These are phyloP conservation scores for Hansenula sp. DNA, from an alignment of 1,139 yeast genomes.

Conservation along the genomic window DNA sequence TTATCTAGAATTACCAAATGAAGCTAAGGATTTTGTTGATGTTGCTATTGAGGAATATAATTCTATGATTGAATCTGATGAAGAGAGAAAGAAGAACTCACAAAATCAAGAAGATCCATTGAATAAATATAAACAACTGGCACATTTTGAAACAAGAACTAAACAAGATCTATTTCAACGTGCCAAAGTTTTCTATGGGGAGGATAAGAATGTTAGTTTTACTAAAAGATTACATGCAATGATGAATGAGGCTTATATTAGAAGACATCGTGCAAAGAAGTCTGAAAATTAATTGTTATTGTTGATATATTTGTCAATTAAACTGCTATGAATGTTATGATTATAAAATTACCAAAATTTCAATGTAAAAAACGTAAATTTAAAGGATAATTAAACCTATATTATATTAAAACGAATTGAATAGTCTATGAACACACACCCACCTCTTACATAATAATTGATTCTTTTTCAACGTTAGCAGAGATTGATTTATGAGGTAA, in stretches of 20 bases:
- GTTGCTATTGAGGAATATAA: background rate
- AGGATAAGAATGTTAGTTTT: slow-evolving; percentile 3
- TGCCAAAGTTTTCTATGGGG: slow-evolving; percentile 1
- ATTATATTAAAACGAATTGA: background rate
- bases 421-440: background rate
- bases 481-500: slow-evolving; percentile 98
- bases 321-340: too few relatives aligned
- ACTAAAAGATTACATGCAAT: slow-evolving; percentile 4
- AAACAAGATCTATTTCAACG: slow-evolving; percentile 6
- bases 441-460: slow-evolving; percentile 78
- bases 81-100: background rate
- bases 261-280: background rate
- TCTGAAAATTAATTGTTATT: background rate
- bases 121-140: slow-evolving; percentile 5
- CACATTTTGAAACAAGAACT: slow-evolving; percentile 3
- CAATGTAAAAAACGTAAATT: too few relatives aligned
- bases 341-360: background rate
- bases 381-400: too few relatives aligned
- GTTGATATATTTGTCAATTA: too few relatives aligned
- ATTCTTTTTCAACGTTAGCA: slow-evolving; percentile 93
- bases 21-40: slow-evolving; percentile 2
- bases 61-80: background rate
- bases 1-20: slow-evolving; percentile 3
- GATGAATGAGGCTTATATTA: background rate
- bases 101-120: slow-evolving; percentile 2